Conservation (phyloP, 75 land plant genomes). For the Azolla pinnata region DNA sequence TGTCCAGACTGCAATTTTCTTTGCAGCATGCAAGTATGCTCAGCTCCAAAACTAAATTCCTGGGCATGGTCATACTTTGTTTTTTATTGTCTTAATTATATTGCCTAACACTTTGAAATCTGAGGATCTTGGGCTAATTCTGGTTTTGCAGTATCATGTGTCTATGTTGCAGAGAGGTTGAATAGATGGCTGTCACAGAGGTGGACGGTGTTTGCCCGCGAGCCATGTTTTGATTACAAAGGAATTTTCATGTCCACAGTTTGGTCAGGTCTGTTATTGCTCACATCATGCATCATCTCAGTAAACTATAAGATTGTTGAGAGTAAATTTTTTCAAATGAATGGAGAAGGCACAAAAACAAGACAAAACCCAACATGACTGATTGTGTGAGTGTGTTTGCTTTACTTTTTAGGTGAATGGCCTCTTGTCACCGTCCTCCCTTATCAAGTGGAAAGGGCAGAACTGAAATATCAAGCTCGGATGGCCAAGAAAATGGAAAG, state of each 20-base stretch:
- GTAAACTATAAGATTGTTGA: slow-evolving; percentile 26
- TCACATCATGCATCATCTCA: slow-evolving; percentile 53
- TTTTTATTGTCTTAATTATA: not conserved
- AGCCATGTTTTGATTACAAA: slow-evolving; percentile 65
- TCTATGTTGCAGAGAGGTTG: slow-evolving; percentile 65
- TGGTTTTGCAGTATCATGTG: slow-evolving; percentile 54
- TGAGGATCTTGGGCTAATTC: not conserved
- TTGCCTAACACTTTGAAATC: not conserved
- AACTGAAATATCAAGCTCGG: slow-evolving; percentile 66
- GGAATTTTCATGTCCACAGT: slow-evolving; percentile 69
- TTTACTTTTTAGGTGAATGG: slow-evolving; percentile 48
- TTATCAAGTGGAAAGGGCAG: slow-evolving; percentile 82
- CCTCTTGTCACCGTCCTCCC: slow-evolving; percentile 42
- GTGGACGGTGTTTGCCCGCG: slow-evolving; percentile 67
- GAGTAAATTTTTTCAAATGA: not conserved
- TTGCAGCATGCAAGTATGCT: slow-evolving; percentile 44
- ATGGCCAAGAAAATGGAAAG: too few species aligned
- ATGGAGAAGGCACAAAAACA: too few species aligned
- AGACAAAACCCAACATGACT: not conserved
- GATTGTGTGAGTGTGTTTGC: not conserved
- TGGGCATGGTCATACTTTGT: not conserved
- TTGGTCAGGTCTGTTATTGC: slow-evolving; percentile 84
- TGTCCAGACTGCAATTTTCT: slow-evolving; percentile 54
- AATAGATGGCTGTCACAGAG: slow-evolving; percentile 41
- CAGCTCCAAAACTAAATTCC: not conserved